phyloP scores from a whole-genome alignment of 2,329 filamentous ascomycete genomes.

The Pseudocercospora vitis region DNA sequence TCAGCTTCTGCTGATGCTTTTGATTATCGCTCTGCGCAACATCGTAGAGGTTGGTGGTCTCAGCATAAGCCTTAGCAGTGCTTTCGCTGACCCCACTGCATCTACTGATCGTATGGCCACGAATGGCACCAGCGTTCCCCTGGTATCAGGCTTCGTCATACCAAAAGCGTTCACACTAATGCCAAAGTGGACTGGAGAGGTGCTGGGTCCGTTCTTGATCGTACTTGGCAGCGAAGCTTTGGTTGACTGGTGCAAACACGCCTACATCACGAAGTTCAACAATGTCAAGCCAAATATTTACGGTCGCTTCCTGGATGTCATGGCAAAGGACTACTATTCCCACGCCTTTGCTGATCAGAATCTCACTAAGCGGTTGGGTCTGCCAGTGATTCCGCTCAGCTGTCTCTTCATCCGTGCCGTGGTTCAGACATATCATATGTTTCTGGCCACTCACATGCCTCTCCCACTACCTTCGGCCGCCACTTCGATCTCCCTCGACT shows the following conservation, averaged over 20 bases:
- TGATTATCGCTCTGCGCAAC: slow-evolving; percentile 94
- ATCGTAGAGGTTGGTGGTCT: slow-evolving; percentile 92
- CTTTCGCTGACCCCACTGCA: slow-evolving; percentile 21
- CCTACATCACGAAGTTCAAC: slow-evolving; percentile 98
- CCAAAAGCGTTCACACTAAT: slow-evolving; percentile 89
- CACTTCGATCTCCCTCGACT: slow-evolving; percentile 64
- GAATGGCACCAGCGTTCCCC: slow-evolving; percentile 51
- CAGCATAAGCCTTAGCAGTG: slow-evolving; percentile 49
- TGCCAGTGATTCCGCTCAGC: slow-evolving; percentile 88
- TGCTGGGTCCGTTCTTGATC: slow-evolving; percentile 87
- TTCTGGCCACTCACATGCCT: slow-evolving; percentile 81
- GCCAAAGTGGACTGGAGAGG: slow-evolving; percentile 82
- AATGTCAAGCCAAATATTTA: slow-evolving; percentile 92
- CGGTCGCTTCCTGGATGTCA: slow-evolving; percentile 81
- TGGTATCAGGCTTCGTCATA: slow-evolving; percentile 68
- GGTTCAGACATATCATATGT: slow-evolving; percentile 97
- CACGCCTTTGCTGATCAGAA: slow-evolving; percentile 92
- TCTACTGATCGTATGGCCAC: slow-evolving; percentile 32
- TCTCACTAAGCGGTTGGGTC: slow-evolving; percentile 80
- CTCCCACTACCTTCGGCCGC: slow-evolving; percentile 67
- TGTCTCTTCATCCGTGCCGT: slow-evolving; percentile 94
- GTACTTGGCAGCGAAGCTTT: slow-evolving; percentile 96
- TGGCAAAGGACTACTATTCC: slow-evolving; percentile 97
- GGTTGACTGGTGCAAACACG: slow-evolving; percentile 95
- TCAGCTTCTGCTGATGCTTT: slow-evolving; percentile 94